These are phyloP conservation scores for Eucalyptus curtisii DNA, from an alignment of 345 rosid species.

Conservation along the genomic window DNA sequence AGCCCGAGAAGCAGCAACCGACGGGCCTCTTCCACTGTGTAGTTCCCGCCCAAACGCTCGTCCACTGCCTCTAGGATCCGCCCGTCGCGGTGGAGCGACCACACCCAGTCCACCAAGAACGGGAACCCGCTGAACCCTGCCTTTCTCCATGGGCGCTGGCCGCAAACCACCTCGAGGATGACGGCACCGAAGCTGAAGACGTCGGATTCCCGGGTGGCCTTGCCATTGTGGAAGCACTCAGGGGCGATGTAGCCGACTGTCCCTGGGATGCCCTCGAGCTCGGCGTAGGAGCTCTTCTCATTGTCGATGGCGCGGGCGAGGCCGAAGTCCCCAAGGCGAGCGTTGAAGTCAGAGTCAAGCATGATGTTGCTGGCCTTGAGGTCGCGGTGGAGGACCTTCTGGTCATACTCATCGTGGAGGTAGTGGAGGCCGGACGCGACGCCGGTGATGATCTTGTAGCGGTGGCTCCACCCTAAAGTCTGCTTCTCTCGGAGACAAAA, in stretches of 20 bases:
- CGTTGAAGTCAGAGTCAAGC: conserved; percentile 41
- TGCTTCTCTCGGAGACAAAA: background rate
- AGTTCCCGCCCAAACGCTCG: conserved; percentile 14
- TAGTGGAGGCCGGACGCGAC: conserved; percentile 46
- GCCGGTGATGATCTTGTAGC: conserved; percentile 35
- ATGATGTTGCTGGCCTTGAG: conserved; percentile 59
- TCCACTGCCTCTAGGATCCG: conserved; percentile 36
- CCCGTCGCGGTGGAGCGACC: conserved; percentile 38
- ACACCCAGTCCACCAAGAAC: conserved; percentile 35
- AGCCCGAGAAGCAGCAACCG: conserved; percentile 32
- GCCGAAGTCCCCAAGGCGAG: conserved; percentile 50
- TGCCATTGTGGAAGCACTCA: conserved; percentile 41
- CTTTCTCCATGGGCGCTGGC: conserved; percentile 31
- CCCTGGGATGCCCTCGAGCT: conserved; percentile 41
- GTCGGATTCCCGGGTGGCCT: conserved; percentile 41
- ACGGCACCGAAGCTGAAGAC: conserved; percentile 46
- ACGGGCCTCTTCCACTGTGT: conserved; percentile 17
- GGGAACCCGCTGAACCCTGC: conserved; percentile 4
- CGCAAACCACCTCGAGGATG: conserved; percentile 41
- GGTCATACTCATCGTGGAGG: conserved; percentile 49
- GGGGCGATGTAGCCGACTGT: conserved; percentile 49
- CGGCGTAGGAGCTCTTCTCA: conserved; percentile 35
- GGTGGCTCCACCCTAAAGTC: conserved; percentile 17
- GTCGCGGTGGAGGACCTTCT: conserved; percentile 53
- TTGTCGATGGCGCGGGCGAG: conserved; percentile 43